Base-by-base conservation (phyloP, 305 asterid genomes). In the Fraxinus baroniana region DNA sequence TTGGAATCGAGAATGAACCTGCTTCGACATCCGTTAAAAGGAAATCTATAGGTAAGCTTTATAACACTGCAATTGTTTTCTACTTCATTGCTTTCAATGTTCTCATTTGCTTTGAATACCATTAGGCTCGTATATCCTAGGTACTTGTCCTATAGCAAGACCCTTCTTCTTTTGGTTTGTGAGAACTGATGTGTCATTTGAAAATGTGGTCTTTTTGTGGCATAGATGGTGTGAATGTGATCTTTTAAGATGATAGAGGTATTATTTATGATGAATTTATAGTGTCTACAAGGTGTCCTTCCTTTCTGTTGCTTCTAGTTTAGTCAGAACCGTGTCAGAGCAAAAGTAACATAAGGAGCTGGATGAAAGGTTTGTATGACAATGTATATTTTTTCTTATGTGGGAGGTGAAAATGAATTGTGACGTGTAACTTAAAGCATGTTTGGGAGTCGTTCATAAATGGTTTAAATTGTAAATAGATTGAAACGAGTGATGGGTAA, bases 31-130 rank as follows among this genome's bases (percentile, higher is more conserved):
- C 86, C 0, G 73, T 55, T 24, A 88, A 88, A 83, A 80, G 91
- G 79, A 88, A 88, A 79, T 81, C 78, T 26, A 22, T 83, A 72
- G 89, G 91, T 88, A 81, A 68, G 79, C 33, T 64, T 24, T 7
- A 64, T 24, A 2, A 20, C 5, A 24, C 72, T 3, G 15, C 15
- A 0, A 22, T 24, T 24, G 72, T 24, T 64, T 62, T 9, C 72
- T 64, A 7, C 33, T 24, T 64, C 7, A 9, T 20, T 62, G 72
- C 72, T 62, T n/a, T 1, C 28, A 0, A 9, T 62, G 5, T 18
- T 62, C 28, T 62, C 71, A 62, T 62, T 62, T 62, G 30, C 72
- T 7, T 62, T 6, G 32, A 22, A 62, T 62, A 22, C 1, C 72
- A 7, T 64, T 64, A 64, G 72, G 17, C 72, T 64, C 72, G 1